Percentiles rank a stretch among this genome's conserved stretches.
These are phyloP conservation scores for Phytophthora sp. DNA, from an alignment of 352 stramenopile species.

Conservation along the genomic window DNA sequence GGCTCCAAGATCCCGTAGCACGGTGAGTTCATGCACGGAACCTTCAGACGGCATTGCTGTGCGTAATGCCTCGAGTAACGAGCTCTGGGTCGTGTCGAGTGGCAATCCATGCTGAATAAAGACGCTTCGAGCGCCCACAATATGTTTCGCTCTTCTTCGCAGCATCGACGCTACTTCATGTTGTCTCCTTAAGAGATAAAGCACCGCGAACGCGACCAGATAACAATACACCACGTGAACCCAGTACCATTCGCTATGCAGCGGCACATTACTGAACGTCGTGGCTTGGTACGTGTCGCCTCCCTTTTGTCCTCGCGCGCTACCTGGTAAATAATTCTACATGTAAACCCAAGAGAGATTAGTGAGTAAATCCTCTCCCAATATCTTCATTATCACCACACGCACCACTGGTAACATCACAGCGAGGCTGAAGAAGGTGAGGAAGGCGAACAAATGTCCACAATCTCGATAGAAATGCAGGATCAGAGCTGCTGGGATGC, in stretches of 20 bases:
- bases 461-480: slow-evolving; percentile 74
- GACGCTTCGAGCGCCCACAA: slow-evolving; percentile 72
- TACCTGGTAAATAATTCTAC: slow-evolving; percentile 78
- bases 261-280: slow-evolving; percentile 84
- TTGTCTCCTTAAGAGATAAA: slow-evolving; percentile 61
- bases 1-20: slow-evolving; percentile 65
- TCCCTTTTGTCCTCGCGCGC: slow-evolving; percentile 36
- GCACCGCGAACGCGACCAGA: slow-evolving; percentile 56
- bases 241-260: slow-evolving; percentile 84
- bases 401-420: slow-evolving; percentile 79
- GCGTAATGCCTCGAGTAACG: slow-evolving; percentile 45
- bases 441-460: slow-evolving; percentile 60
- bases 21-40: slow-evolving; percentile 63
- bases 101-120: slow-evolving; percentile 73
- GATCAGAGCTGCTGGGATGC: slow-evolving; percentile 70
- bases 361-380: no score
- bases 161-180: slow-evolving; percentile 55
- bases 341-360: no score
- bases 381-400: slow-evolving; percentile 9
- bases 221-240: slow-evolving; percentile 82
- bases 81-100: slow-evolving; percentile 50
- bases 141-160: slow-evolving; percentile 61
- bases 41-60: slow-evolving; percentile 46
- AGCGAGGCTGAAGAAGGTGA: slow-evolving; percentile 72
- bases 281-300: slow-evolving; percentile 72